A percentile compares a stretch with the other conserved stretches of the same genome.
phyloP scores from a whole-genome alignment of 1,284 basidiomycete genomes.

The Ustilago nuda region DNA sequence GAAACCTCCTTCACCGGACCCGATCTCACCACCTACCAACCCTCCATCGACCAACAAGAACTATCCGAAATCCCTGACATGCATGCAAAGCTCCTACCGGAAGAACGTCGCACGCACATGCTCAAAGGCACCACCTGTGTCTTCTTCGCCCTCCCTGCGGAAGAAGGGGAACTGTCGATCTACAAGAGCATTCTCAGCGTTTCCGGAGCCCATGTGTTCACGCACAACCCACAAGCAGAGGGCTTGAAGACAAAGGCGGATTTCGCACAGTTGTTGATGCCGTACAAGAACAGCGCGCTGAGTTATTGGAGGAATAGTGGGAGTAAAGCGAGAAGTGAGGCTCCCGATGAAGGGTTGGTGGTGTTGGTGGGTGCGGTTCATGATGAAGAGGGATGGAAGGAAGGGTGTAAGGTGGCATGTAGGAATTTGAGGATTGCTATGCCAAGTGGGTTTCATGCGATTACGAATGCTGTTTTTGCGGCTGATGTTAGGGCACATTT shows the following conservation, averaged over 20 bases:
- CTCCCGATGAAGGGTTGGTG: conserved; percentile 52
- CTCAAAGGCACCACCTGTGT: conserved; percentile 53
- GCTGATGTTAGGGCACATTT: conserved; percentile 42
- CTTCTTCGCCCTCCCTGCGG: conserved; percentile 34
- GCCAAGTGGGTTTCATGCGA: conserved; percentile 42
- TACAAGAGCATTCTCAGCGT: conserved; percentile 38
- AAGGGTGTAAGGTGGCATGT: conserved; percentile 40
- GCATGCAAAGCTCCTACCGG: conserved; percentile 19
- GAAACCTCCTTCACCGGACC: conserved; percentile 43
- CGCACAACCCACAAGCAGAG: conserved; percentile 36
- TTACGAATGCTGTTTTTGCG: conserved; percentile 37
- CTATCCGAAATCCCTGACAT: conserved; percentile 36
- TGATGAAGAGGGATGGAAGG: conserved; percentile 28
- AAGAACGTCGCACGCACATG: conserved; percentile 42
- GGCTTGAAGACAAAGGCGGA: conserved; percentile 39
- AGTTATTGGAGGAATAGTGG: conserved; percentile 45
- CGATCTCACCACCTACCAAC: conserved; percentile 30
- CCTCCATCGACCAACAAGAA: conserved; percentile 36
- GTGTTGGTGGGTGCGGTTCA: conserved; percentile 34
- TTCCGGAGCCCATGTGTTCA: conserved; percentile 37
- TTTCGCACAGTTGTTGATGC: conserved; percentile 48
- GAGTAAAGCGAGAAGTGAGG: conserved; percentile 36
- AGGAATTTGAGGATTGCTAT: conserved; percentile 46
- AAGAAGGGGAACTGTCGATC: conserved; percentile 41
- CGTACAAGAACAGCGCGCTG: conserved; percentile 48